Evolutionary conservation across 2,329 filamentous ascomycete genomes (phyloP), one percentile per base, ranked within the genome.

Genomic region (Phoma sp.): DNA sequence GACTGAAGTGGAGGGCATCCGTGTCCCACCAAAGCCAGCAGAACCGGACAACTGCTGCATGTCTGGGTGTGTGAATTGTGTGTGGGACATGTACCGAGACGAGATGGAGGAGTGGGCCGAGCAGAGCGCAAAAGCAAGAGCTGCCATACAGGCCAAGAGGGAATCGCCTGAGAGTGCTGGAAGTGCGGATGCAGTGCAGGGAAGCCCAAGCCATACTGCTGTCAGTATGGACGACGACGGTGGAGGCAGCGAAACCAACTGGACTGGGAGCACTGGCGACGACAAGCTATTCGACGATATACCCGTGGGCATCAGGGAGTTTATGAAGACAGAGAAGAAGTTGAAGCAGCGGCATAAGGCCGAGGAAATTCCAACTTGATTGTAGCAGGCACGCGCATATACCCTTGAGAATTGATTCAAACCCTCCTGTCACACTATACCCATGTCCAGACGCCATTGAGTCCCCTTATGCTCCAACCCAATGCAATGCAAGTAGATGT

Each of bases 1-100:
- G 44, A 84, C 79, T 7, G 79, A 86, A 56, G 80, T 97, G 50
- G 92, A 90, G 1, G 93, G 93, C 3, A 83, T 98, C 1, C 77
- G 86, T 14, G 89, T 98, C 4, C 95, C 95, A 2, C 93, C 92
- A 0, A 84, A 85, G 42, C 95, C 95, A 1, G 83, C 86, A 42
- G 93, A 99, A 76, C 95, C 95, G 3, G 95, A 98, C 68, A 97
- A 99, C 71, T 99, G 95, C 82, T 99, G 95, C 77, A 99, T 99
- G 95, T 95, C 90, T 69, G 95, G 95, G 3, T 99, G 95, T 72
- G 93, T 96, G 43, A 93, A 98, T 74, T 99, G 95, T 74, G 95
- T 98, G 2, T 98, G 93, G 93, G 93, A 97, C 66, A 81, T 86
- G 47, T 98, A 88, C 75, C 84, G 93, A 7, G 93, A 99, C 62